These are phyloP conservation scores for Plantago major DNA, from an alignment of 257 asterid genomes.

Conservation along the genomic window DNA sequence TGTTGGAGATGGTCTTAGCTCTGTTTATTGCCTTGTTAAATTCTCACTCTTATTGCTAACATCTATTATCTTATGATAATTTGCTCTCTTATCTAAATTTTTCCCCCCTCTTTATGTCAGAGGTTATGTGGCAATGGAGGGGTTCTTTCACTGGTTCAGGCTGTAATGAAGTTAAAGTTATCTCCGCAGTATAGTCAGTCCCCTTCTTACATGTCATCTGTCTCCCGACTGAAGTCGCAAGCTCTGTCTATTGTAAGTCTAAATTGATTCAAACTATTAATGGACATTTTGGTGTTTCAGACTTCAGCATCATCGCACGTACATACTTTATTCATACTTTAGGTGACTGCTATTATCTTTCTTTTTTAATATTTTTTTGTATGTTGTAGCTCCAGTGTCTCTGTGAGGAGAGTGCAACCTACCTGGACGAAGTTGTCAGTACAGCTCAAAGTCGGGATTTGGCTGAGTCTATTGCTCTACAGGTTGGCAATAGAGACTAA, in stretches of 20 bases:
- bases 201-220: constrained; percentile 44
- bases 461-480: constrained; percentile 74
- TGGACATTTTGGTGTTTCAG: no score
- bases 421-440: constrained; percentile 94
- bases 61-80: constrained; percentile 20
- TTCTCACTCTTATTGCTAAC: not conserved
- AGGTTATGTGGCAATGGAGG: constrained; percentile 93
- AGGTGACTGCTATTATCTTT: constrained; percentile 18
- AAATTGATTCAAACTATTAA: constrained; percentile 15
- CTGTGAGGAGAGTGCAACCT: constrained; percentile 88
- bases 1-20: no score
- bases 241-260: constrained; percentile 84
- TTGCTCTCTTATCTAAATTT: constrained; percentile 1
- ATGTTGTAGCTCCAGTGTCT: constrained; percentile 79
- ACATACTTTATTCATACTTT: not conserved
- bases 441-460: constrained; percentile 55
- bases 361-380: constrained; percentile 6
- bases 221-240: constrained; percentile 83
- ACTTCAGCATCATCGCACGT: no score
- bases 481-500: constrained; percentile 43
- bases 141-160: constrained; percentile 61
- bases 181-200: constrained; percentile 37
- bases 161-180: constrained; percentile 59
- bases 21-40: no score
- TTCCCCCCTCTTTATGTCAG: constrained; percentile 31